Conservation (phyloP, 2,329 filamentous ascomycete genomes). For the Aureobasidium sp. region DNA sequence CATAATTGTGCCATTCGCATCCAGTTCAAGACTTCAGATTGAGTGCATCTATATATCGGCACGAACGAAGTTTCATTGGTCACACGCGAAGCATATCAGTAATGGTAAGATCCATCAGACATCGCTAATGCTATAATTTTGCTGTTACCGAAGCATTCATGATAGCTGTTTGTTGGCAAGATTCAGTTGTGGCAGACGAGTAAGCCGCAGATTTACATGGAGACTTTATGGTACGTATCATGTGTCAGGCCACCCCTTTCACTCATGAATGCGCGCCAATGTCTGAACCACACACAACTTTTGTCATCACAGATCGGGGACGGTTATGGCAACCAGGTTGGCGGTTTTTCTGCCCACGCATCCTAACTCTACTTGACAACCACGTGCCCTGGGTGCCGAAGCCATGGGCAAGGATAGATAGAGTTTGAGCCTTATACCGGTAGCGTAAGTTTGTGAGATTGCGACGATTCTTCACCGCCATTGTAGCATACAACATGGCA, state of each 20-base stretch:
- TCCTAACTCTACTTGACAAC: neutral
- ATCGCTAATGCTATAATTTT: neutral
- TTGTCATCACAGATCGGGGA: neutral
- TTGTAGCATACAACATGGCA: neutral
- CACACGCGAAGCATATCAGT: too few relatives aligned
- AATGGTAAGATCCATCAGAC: too few relatives aligned
- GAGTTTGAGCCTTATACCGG: neutral
- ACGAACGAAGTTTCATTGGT: too few relatives aligned
- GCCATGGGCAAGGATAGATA: neutral
- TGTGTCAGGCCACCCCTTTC: neutral
- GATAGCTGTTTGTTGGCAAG: neutral
- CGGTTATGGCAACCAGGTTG: neutral
- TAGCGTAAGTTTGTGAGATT: neutral
- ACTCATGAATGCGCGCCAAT: neutral
- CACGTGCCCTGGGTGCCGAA: neutral
- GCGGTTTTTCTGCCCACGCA: neutral
- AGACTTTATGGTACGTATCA: neutral
- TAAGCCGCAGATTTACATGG: neutral
- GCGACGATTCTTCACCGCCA: neutral
- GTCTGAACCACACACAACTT: neutral
- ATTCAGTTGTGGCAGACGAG: neutral
- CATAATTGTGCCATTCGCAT: neutral
- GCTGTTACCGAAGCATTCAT: neutral
- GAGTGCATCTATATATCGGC: neutral
- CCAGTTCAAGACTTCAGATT: neutral